Conservation (phyloP, 768 basidiomycete genomes). For the Termitomyces sp. region DNA sequence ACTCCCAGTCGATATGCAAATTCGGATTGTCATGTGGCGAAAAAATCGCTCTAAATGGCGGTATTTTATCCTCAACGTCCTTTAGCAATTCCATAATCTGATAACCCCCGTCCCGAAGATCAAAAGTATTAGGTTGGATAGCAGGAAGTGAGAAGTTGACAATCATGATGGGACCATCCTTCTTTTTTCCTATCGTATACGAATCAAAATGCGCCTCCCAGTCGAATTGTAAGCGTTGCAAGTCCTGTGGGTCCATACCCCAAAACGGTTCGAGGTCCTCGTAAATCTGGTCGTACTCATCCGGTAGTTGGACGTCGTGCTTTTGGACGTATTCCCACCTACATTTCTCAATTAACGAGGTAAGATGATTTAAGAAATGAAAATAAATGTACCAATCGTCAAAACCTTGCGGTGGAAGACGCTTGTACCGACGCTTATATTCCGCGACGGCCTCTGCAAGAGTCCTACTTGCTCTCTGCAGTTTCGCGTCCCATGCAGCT, state of each 20-base stretch:
- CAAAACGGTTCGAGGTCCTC: constrained; percentile 83
- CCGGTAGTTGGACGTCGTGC: constrained; percentile 69
- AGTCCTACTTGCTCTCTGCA: constrained; percentile 68
- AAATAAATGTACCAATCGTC: constrained; percentile 30
- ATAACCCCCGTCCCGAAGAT: constrained; percentile 25
- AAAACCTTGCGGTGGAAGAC: constrained; percentile 81
- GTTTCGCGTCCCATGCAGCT: constrained; percentile 53
- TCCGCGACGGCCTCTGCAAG: constrained; percentile 74
- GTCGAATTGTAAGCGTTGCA: constrained; percentile 31
- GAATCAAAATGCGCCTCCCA: constrained; percentile 36
- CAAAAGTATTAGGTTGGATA: constrained; percentile 16
- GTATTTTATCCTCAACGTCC: constrained; percentile 37
- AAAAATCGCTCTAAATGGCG: constrained; percentile 48
- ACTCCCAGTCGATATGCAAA: constrained; percentile 32
- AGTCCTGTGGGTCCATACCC: constrained; percentile 45
- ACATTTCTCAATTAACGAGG: neutral
- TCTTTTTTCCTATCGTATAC: constrained; percentile 37
- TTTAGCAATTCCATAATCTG: constrained; percentile 36
- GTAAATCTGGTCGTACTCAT: constrained; percentile 78
- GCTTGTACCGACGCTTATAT: constrained; percentile 70
- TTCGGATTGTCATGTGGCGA: constrained; percentile 49
- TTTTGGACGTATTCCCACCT: constrained; percentile 52
- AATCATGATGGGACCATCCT: constrained; percentile 22
- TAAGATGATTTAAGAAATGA: neutral
- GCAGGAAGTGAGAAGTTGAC: constrained; percentile 28